These are phyloP conservation scores for Penicillium sp. DNA, from an alignment of 2,329 filamentous ascomycete genomes.

Conservation along the genomic window DNA sequence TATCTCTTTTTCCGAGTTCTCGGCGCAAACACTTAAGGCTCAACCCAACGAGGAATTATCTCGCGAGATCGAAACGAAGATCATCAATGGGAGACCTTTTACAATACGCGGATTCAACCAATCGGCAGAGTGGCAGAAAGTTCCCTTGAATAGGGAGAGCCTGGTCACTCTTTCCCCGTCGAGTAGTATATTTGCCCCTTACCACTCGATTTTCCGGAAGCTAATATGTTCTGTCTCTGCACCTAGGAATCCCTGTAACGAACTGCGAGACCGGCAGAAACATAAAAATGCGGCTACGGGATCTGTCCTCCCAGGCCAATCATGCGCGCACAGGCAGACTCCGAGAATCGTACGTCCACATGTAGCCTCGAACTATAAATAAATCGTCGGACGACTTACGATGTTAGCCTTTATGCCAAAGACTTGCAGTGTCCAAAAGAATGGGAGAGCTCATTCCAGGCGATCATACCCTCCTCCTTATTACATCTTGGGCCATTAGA, in stretches of 20 bases:
- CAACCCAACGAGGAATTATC: conserved; percentile 13
- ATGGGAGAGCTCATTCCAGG: conserved; percentile 36
- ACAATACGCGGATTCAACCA: conserved; percentile 41
- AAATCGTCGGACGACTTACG: conserved; percentile 17
- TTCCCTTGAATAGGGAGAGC: conserved; percentile 35
- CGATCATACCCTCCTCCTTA: conserved; percentile 36
- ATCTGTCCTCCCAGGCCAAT: conserved; percentile 29
- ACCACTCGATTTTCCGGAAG: neutral
- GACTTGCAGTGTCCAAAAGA: conserved; percentile 40
- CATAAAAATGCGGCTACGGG: conserved; percentile 38
- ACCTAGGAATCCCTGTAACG: conserved; percentile 37
- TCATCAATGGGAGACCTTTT: conserved; percentile 40
- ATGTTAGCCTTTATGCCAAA: conserved; percentile 40
- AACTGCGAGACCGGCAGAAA: conserved; percentile 42
- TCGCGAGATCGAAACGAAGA: conserved; percentile 35
- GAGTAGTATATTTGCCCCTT: conserved; percentile 30
- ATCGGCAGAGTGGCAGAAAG: conserved; percentile 33
- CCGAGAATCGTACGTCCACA: conserved; percentile 30
- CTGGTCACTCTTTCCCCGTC: conserved; percentile 39
- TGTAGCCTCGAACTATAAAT: conserved; percentile 23
- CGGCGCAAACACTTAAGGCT: conserved; percentile 15
- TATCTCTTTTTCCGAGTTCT: conserved; percentile 29
- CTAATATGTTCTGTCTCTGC: conserved; percentile 10
- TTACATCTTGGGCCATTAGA: conserved; percentile 40
- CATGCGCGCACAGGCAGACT: conserved; percentile 6